Conservation (phyloP, 2,329 filamentous ascomycete genomes). For the Bipolaris cookei region DNA sequence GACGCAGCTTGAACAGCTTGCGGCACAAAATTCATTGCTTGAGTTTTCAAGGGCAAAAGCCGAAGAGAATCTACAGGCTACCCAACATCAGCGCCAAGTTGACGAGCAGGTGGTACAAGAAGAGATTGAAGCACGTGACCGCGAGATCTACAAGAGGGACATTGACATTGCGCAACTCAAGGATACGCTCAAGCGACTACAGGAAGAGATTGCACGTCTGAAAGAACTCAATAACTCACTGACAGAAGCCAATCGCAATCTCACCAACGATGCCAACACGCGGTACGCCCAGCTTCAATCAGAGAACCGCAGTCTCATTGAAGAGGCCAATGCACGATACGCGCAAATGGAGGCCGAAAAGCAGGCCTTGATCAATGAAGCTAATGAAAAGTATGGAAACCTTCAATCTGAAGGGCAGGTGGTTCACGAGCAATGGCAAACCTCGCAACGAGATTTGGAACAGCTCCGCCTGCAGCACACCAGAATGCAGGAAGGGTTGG, state of each 20-base stretch:
- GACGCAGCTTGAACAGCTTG: slow-evolving; percentile 79
- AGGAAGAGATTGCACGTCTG: slow-evolving; percentile 80
- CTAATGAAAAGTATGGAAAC: slow-evolving; percentile 71
- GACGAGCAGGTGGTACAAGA: slow-evolving; percentile 57
- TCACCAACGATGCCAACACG: slow-evolving; percentile 76
- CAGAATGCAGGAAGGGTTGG: slow-evolving; percentile 67
- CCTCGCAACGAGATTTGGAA: slow-evolving; percentile 72
- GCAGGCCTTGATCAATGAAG: slow-evolving; percentile 74
- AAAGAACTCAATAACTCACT: slow-evolving; percentile 83
- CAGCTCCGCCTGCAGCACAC: slow-evolving; percentile 68
- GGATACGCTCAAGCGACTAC: slow-evolving; percentile 77
- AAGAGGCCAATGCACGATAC: slow-evolving; percentile 76
- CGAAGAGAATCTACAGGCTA: slow-evolving; percentile 67
- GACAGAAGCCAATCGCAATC: slow-evolving; percentile 75
- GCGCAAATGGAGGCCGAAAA: slow-evolving; percentile 68
- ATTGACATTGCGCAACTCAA: slow-evolving; percentile 83
- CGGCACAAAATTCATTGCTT: slow-evolving; percentile 82
- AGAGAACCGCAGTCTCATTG: slow-evolving; percentile 69
- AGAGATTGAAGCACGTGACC: slow-evolving; percentile 68
- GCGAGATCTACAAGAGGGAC: slow-evolving; percentile 79
- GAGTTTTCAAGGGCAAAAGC: slow-evolving; percentile 73
- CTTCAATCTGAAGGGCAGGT: slow-evolving; percentile 70
- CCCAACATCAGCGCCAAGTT: slow-evolving; percentile 61
- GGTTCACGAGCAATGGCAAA: slow-evolving; percentile 61
- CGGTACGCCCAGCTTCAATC: slow-evolving; percentile 70